phyloP scores from a whole-genome alignment of 1,284 basidiomycete genomes.

The Megacollybia platyphylla region DNA sequence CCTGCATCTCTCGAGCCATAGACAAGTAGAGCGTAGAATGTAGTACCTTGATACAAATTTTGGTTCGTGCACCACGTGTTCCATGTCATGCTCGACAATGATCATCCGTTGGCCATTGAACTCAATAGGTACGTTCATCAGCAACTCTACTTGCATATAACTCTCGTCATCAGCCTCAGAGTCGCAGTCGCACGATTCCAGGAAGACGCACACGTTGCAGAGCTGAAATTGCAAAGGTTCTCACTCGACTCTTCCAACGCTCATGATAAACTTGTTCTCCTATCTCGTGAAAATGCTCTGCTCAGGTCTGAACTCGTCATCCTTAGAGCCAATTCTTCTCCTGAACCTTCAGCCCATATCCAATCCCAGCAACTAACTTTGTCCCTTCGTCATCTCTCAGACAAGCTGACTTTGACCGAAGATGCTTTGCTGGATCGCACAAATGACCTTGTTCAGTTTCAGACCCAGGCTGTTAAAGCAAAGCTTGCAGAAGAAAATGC shows the following conservation, averaged over 20 bases:
- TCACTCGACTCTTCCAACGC: constrained; percentile 38
- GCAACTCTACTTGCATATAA: neutral
- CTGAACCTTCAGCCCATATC: constrained; percentile 25
- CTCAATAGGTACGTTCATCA: neutral
- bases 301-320: constrained; percentile 38
- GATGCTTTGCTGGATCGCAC: constrained; percentile 35
- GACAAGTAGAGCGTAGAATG: constrained; percentile 8
- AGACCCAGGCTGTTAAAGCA: constrained; percentile 28
- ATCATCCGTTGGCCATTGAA: neutral
- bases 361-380: constrained; percentile 45
- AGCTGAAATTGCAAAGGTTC: constrained; percentile 51
- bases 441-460: constrained; percentile 27
- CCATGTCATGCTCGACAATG: neutral
- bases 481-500: constrained; percentile 34
- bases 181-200: constrained; percentile 12
- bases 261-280: constrained; percentile 28
- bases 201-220: constrained; percentile 56
- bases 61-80: neutral
- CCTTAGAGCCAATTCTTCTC: constrained; percentile 33
- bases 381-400: constrained; percentile 52
- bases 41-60: neutral
- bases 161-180: neutral
- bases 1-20: constrained; percentile 78
- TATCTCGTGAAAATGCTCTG: constrained; percentile 46
- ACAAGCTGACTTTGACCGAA: constrained; percentile 51